phyloP scores from a whole-genome alignment of 805 yeast genomes.

The Ogataea paraovalis region DNA sequence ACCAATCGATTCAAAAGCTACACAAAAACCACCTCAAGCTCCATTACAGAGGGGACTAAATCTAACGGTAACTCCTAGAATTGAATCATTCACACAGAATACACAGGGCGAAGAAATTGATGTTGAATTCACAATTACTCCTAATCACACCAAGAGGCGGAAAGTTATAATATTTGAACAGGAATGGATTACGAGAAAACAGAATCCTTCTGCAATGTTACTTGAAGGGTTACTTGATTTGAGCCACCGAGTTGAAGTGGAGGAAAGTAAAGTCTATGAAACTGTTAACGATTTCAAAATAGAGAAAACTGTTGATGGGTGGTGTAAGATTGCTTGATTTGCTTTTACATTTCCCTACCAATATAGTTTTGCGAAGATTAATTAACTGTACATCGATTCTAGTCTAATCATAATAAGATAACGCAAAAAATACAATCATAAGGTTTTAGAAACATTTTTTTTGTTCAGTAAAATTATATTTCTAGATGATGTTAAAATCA shows the following conservation, averaged over 20 bases:
- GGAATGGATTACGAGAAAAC: constrained; percentile 1
- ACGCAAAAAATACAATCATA: not conserved
- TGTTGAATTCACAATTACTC: not conserved
- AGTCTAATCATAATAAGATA: too few relatives aligned
- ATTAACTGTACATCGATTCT: too few relatives aligned
- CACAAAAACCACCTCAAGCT: not conserved
- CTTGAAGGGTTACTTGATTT: not conserved
- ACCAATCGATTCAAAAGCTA: not conserved
- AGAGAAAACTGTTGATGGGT: not conserved
- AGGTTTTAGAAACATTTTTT: too few relatives aligned
- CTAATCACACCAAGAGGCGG: not conserved
- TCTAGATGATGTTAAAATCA: not conserved
- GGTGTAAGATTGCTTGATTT: not conserved
- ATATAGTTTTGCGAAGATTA: too few relatives aligned
- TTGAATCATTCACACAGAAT: not conserved
- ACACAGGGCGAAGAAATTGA: not conserved
- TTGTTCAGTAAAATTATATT: not conserved
- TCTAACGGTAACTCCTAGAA: not conserved
- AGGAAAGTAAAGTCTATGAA: not conserved
- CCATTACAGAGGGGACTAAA: not conserved
- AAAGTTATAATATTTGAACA: constrained; percentile 2
- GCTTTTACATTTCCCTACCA: too few relatives aligned
- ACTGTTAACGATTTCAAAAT: constrained; percentile 1
- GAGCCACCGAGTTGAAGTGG: not conserved
- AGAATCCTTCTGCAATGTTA: not conserved